Percentiles rank a stretch among this genome's conserved stretches.
Conservation (phyloP, 2,329 filamentous ascomycete species). For the Talaromyces sp. region DNA sequence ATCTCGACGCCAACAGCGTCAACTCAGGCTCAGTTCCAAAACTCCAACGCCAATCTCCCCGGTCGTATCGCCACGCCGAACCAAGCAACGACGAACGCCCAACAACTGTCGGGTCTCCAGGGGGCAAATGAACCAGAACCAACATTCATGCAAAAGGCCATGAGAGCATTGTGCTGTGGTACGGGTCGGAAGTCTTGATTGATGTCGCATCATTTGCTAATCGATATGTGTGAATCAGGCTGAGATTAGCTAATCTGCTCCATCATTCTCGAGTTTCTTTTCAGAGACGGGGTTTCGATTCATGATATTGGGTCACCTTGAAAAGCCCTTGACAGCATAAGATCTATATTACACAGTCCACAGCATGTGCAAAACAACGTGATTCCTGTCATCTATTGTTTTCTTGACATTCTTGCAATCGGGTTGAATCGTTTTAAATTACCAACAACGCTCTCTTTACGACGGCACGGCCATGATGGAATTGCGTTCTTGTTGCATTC, state of each 20-base stretch:
- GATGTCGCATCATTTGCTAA: slow-evolving; percentile 22
- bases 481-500: slow-evolving; percentile 16
- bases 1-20: slow-evolving; percentile 81
- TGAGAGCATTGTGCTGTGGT: slow-evolving; percentile 91
- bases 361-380: slow-evolving; percentile 6
- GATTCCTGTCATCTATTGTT: slow-evolving; percentile 10
- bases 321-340: background rate
- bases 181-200: slow-evolving; percentile 32
- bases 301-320: slow-evolving; percentile 1
- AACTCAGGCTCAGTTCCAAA: slow-evolving; percentile 94
- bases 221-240: slow-evolving; percentile 31
- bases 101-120: slow-evolving; percentile 55
- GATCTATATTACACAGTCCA: background rate
- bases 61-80: slow-evolving; percentile 54
- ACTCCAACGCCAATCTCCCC: slow-evolving; percentile 83
- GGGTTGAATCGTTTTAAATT: slow-evolving; percentile 13
- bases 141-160: slow-evolving; percentile 83
- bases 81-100: slow-evolving; percentile 56
- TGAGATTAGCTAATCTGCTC: slow-evolving; percentile 26
- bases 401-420: slow-evolving; percentile 15
- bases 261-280: background rate
- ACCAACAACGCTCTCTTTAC: slow-evolving; percentile 20
- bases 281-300: background rate
- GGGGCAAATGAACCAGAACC: slow-evolving; percentile 66
- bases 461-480: slow-evolving; percentile 22